phyloP scores from a whole-genome alignment of 495 filamentous ascomycete genomes.

The Hypomontagnella submonticulosa region DNA sequence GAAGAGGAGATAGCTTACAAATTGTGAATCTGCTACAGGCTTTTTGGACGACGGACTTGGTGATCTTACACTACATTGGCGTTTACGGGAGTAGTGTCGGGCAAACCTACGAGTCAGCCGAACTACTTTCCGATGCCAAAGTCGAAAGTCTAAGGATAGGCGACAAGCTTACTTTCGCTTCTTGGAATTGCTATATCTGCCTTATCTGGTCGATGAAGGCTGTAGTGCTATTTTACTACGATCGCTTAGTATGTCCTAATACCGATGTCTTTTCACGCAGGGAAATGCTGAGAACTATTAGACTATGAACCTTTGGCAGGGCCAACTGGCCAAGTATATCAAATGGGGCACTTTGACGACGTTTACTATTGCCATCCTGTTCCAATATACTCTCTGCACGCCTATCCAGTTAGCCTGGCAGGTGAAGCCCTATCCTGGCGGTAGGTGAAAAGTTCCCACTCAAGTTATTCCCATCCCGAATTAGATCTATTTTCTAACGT shows the following conservation, averaged over 20 bases:
- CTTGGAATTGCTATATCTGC: conserved; percentile 25
- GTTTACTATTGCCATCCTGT: conserved; percentile 15
- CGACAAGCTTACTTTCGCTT: conserved; percentile 26
- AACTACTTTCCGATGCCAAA: conserved; percentile 6
- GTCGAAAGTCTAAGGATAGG: conserved; percentile 24
- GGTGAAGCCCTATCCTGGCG: conserved; percentile 22
- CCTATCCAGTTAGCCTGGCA: conserved; percentile 21
- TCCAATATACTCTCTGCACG: conserved; percentile 22
- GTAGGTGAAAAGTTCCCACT: background rate
- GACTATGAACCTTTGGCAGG: conserved; percentile 29
- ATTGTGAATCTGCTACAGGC: background rate
- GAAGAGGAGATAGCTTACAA: background rate
- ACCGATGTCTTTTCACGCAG: background rate
- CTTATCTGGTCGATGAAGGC: conserved; percentile 32
- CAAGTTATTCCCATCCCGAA: background rate
- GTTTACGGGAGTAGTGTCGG: conserved; percentile 27
- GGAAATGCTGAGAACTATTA: conserved; percentile 11
- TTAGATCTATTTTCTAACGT: background rate
- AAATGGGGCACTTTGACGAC: conserved; percentile 10
- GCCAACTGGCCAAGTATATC: conserved; percentile 7
- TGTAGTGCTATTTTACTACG: conserved; percentile 22
- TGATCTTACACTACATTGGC: conserved; percentile 20
- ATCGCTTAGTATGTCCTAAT: conserved; percentile 17
- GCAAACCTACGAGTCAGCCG: conserved; percentile 15
- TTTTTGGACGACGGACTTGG: conserved; percentile 25